Percentiles rank a stretch among this genome's conserved stretches.
Evolutionary conservation across 2,329 filamentous ascomycete genomes (phyloP).

Genomic region (Neonectria punicea): DNA sequence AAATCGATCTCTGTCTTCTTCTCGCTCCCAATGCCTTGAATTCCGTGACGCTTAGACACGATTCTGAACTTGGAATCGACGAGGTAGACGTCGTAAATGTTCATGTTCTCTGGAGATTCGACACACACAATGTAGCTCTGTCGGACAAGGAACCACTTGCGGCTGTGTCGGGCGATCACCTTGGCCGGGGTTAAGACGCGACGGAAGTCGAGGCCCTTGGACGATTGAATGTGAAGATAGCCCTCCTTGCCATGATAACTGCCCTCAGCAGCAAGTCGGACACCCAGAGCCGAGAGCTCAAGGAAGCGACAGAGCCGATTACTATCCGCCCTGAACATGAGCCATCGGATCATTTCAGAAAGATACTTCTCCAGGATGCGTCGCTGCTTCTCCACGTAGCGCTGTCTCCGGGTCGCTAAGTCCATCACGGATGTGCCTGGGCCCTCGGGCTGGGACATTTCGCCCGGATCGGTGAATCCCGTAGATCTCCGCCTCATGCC

Average conservation of each 20-base stretch:
- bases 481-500: constrained; percentile 65
- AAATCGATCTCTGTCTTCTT: constrained; percentile 62
- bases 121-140: constrained; percentile 98
- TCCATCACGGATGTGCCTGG: constrained; percentile 62
- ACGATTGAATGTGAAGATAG: constrained; percentile 89
- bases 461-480: constrained; percentile 58
- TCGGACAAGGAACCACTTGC: constrained; percentile 98
- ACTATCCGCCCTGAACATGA: constrained; percentile 96
- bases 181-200: constrained; percentile 81
- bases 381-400: constrained; percentile 85
- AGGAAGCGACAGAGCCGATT: constrained; percentile 96
- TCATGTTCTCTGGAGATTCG: constrained; percentile 98
- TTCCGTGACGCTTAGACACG: constrained; percentile 74
- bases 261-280: constrained; percentile 92
- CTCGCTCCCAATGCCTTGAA: constrained; percentile 66
- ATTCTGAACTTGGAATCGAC: constrained; percentile 90
- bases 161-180: constrained; percentile 83
- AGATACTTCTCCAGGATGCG: constrained; percentile 90
- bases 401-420: constrained; percentile 54
- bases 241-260: constrained; percentile 99
- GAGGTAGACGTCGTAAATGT: constrained; percentile 98
- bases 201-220: constrained; percentile 87
- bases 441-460: constrained; percentile 54
- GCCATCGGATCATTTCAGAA: constrained; percentile 92
- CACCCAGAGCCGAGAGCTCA: constrained; percentile 91